Conservation (phyloP, 352 stramenopile species). For the Detonula confervacea region DNA sequence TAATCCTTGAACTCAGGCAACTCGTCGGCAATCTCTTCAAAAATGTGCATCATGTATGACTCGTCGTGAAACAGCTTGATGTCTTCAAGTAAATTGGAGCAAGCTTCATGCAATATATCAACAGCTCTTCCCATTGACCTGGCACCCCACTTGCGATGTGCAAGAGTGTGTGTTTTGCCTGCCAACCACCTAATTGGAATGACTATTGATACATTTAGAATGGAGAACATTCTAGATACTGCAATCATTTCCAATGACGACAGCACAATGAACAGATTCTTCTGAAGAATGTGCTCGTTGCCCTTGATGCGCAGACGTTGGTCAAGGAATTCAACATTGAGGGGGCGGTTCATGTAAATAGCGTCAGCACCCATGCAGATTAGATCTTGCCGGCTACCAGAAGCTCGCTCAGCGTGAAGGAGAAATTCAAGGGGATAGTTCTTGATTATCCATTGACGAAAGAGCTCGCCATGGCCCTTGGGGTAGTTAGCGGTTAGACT, state of each 20-base stretch:
- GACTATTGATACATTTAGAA: background rate
- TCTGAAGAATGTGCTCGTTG: background rate
- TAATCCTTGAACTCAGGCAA: conserved; percentile 2
- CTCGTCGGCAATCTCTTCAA: background rate
- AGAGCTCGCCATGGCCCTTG: background rate
- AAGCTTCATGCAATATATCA: background rate
- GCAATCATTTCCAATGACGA: background rate
- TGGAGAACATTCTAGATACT: background rate
- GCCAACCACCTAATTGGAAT: background rate
- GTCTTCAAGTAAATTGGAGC: background rate
- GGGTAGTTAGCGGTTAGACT: background rate
- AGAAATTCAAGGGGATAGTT: background rate
- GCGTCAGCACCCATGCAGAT: background rate
- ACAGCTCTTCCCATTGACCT: background rate
- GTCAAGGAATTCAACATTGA: background rate
- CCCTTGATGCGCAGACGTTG: background rate
- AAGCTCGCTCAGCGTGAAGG: background rate
- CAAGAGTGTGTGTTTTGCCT: conserved; percentile 12
- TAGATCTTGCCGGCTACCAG: background rate
- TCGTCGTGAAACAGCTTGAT: no score
- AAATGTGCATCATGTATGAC: background rate
- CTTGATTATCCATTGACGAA: background rate
- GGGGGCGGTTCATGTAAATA: conserved; percentile 1
- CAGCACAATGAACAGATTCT: conserved; percentile 3
- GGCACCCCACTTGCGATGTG: conserved; percentile 3